Evolutionary conservation across 192 early-diverging fungal species (phyloP), one percentile per base, ranked within the genome.

Genomic region (Entomortierella beljakovae): DNA sequence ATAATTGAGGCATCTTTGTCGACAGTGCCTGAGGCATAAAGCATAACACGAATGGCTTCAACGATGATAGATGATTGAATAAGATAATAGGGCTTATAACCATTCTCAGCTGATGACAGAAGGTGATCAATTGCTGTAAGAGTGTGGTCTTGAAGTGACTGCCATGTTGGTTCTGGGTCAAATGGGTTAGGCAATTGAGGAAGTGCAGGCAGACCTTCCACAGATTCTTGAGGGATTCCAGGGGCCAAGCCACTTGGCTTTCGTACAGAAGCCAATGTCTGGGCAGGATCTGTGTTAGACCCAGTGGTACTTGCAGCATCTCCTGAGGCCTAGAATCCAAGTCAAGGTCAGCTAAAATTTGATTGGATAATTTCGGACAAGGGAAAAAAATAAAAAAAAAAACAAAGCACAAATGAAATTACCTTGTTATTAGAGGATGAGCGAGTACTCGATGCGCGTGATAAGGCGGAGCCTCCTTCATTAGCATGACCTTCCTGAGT

Each of bases 41-140:
- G 83, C 87, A 98, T 93, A 34, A 90, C 89, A 46, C 96, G 90
- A 65, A 98, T 92, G 38, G 92, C 89, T n/a, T 90, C 84, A 10
- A 98, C 90, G 13, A 96, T 61, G 51, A 79, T 79, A 15, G 75
- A 79, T 28, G 75, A 79, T 60, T 90, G 86, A 15, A 83, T 80
- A 31, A 95, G 70, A 72, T 88, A 95, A 42, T 88, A 85, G 52
- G 83, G 88, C 77, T 89, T 92, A 74, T 84, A 83, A 54, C 75
- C 83, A 18, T 84, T 80, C 55, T 88, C 84, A 53, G 83, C 85
- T 3, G 88, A 81, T 10, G 65, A 70, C 13, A 85, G 81, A 40
- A 91, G 71, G 42, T 83, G 82, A 61, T 90, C 83, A 8, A 84
- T 77, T 0, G 87, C 84, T 16, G 85, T 81, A n/a, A 83, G 49